Evolutionary conservation across 306 rosid species (phyloP).

Genomic region (Citrullus colocynthis): DNA sequence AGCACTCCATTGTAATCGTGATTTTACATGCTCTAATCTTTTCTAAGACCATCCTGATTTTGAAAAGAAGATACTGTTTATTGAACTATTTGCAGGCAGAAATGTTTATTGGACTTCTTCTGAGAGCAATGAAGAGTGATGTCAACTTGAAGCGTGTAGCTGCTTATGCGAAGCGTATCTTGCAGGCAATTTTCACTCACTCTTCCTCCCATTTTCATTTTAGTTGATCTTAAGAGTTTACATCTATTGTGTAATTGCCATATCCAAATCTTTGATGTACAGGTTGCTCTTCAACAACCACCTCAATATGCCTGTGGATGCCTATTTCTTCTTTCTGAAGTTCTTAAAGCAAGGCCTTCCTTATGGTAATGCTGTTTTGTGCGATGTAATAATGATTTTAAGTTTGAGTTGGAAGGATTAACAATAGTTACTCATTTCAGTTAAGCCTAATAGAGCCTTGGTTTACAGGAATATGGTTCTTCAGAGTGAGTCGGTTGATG

Average conservation of each 20-base stretch:
- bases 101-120: conserved; percentile 83
- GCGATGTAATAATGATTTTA: not conserved
- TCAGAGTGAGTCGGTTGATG: conserved; percentile 68
- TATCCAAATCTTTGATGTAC: conserved; percentile 10
- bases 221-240: not conserved
- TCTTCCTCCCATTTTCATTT: not conserved
- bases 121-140: conserved; percentile 87
- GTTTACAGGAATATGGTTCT: conserved; percentile 59
- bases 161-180: conserved; percentile 74
- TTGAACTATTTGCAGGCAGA: conserved; percentile 45
- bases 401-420: not conserved
- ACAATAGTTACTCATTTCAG: not conserved
- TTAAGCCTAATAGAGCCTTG: not conserved
- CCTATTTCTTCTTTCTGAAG: conserved; percentile 90
- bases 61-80: not conserved
- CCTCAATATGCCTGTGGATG: conserved; percentile 94
- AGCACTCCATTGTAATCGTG: not conserved
- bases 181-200: conserved; percentile 38
- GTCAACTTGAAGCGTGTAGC: conserved; percentile 77
- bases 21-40: not conserved
- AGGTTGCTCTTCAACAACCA: conserved; percentile 94
- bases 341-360: conserved; percentile 78
- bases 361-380: conserved; percentile 47
- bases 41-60: not conserved
- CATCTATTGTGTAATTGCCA: not conserved